Base-by-base conservation (phyloP, 306 rosid genomes). In the Citrullus mucosospermus region DNA sequence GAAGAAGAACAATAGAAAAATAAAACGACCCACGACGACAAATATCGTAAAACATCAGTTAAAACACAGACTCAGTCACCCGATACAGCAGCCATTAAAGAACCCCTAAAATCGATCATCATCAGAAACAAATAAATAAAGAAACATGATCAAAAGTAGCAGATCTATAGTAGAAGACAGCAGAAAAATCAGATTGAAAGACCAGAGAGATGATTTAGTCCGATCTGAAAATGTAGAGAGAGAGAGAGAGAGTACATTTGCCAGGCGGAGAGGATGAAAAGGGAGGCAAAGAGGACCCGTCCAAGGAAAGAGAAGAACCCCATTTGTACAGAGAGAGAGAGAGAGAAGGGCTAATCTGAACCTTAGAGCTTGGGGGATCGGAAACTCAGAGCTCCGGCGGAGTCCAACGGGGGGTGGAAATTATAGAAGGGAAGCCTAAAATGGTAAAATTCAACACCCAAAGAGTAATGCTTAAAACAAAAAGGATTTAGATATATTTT, bases 211-310 rank as follows among this genome's bases (percentile, higher is more conserved):
- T 4, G 28, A 73, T 73, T 30, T 2, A 48, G 48, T 51, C 46
- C 48, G 78, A 71, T 71, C 59, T 43, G 25, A 61, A 13, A 30
- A 61, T 9, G 41, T 30, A 63, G 2, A 62, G 25, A 34, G 44
- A 62, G 72, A 62, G 72, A 65, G 72, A 67, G 75, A 16, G 74
- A 62, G 18, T 51, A 91, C 98, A 88, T 85, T 87, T 93, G 96
- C 95, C 95, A 89, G 3, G 98, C 98, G 51, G 96, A 91, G 87
- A 91, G 92, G 86, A 93, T 90, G 91, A 93, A 93, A 87, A 93
- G 81, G 36, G 96, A 87, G 63, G 98, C 93, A 77, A 93, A 93
- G 78, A 93, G 93, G 57, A 93, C 87, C 32, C 98, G 92, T 38
- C 98, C 98, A 78, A 91, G 84, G 74, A 93, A 93, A 72, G 97